A percentile compares a stretch with the other conserved stretches of the same genome.
Evolutionary conservation across 2,329 filamentous ascomycete genomes (phyloP).

Genomic region (Cladophialophora carrionii): DNA sequence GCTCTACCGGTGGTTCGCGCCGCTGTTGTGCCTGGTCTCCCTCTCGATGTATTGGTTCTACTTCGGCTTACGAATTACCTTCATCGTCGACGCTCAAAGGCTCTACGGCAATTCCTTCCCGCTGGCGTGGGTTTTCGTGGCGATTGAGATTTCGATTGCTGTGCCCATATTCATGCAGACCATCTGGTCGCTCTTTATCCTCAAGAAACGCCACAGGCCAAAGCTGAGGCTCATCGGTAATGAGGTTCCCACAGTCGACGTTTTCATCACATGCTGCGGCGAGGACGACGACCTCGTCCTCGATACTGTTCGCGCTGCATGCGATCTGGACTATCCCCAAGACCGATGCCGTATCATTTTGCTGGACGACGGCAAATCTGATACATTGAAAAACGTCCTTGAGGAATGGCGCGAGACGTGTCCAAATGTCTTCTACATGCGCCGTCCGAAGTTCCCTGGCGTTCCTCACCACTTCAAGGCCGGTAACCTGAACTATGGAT

Average conservation of each 20-base stretch:
- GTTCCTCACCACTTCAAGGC: conserved; percentile 41
- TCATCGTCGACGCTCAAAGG: conserved; percentile 58
- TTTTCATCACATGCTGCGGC: conserved; percentile 61
- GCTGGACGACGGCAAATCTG: conserved; percentile 54
- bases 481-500: conserved; percentile 56
- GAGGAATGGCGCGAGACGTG: conserved; percentile 44
- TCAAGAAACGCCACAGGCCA: conserved; percentile 59
- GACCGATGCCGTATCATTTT: conserved; percentile 59
- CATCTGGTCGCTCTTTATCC: conserved; percentile 60
- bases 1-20: conserved; percentile 43
- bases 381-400: conserved; percentile 45
- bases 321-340: conserved; percentile 58
- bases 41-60: conserved; percentile 51
- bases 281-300: conserved; percentile 61
- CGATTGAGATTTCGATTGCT: conserved; percentile 54
- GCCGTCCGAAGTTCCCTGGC: conserved; percentile 47
- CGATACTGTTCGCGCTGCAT: conserved; percentile 59
- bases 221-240: conserved; percentile 51
- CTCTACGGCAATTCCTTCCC: conserved; percentile 48
- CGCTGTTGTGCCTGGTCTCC: conserved; percentile 45
- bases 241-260: conserved; percentile 59
- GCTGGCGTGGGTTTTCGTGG: conserved; percentile 62
- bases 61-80: conserved; percentile 56
- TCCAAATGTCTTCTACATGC: conserved; percentile 50
- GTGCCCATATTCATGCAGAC: conserved; percentile 62